Conservation (phyloP, 768 basidiomycete genomes). For the Calocybe indica region DNA sequence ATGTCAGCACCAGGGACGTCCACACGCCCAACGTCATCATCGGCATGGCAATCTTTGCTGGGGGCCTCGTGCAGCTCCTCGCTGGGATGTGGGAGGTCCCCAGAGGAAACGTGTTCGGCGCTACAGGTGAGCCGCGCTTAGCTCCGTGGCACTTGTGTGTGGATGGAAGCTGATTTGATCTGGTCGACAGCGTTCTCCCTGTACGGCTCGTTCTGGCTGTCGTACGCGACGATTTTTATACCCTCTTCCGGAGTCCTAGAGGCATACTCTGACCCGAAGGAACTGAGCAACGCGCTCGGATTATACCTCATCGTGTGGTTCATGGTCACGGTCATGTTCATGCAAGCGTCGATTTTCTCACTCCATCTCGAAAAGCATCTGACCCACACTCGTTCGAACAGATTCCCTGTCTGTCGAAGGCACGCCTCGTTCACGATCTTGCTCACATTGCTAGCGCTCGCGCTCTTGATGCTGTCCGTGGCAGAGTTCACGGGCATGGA, state of each 20-base stretch:
- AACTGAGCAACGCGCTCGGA: conserved; percentile 54
- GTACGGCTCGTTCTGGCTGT: conserved; percentile 80
- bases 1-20: conserved; percentile 46
- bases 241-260: conserved; percentile 53
- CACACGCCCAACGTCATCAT: conserved; percentile 54
- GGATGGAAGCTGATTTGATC: too few species aligned
- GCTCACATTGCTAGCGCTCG: conserved; percentile 16
- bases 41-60: conserved; percentile 71
- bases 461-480: conserved; percentile 21
- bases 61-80: conserved; percentile 74
- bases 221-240: conserved; percentile 62
- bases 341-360: conserved; percentile 32
- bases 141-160: not conserved
- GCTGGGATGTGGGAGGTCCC: conserved; percentile 80
- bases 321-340: conserved; percentile 55
- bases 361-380: not conserved
- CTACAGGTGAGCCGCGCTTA: conserved; percentile 40
- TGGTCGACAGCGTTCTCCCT: conserved; percentile 52
- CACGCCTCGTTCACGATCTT: conserved; percentile 20
- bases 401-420: conserved; percentile 18
- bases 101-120: conserved; percentile 57
- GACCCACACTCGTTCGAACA: conserved; percentile 2
- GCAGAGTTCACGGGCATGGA: conserved; percentile 12
- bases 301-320: conserved; percentile 67
- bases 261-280: conserved; percentile 38